Evolutionary conservation across 2,329 filamentous ascomycete genomes (phyloP), one percentile per base, ranked within the genome.

Genomic region (Trichophyton benhamiae): DNA sequence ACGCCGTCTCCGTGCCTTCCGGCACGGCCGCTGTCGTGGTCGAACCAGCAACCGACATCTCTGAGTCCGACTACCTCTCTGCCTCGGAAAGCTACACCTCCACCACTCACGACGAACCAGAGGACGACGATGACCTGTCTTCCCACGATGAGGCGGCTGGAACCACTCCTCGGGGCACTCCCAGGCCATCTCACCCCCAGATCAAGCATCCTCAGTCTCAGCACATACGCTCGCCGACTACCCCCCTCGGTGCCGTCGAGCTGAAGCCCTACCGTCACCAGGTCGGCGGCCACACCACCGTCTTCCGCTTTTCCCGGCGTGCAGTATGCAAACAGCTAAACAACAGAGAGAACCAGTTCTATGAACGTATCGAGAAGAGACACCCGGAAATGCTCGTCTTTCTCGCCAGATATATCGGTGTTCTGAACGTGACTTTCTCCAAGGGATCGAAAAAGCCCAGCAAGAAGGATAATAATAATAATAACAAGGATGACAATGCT

Each of bases 281-380:
- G 75, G 94, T 99, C 61, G 94, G 94, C 62, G 94, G 94, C 0
- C 94, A 99, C 73, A 96, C 91, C 5, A 96, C 92, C 0, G 83
- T 99, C 41, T 99, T 95, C 82, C 87, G 92, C 48, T 97, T 99
- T 72, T 97, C 94, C 17, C 86, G 90, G 66, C 84, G 91, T 68
- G 94, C 94, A 61, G 91, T 99, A 9, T 99, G 94, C 80, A 99
- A 99, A 76, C 91, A 96, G 76, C 82, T 99, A 70, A 99, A 96
- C 74, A 99, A 96, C 72, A 84, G 92, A 69, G 94, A 99, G 72
- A 99, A 99, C 74, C 90, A 96, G 75, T 99, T 99, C 72, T 99
- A 99, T 74, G 94, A 99, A 75, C 94, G 87, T 60, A 89, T 97
- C 68, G 94, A 99, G 77, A 85, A 84, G 69, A 85, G 89, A 67